phyloP scores from a whole-genome alignment of 106 monocot genomes.

The Xerophyta viscosa region DNA sequence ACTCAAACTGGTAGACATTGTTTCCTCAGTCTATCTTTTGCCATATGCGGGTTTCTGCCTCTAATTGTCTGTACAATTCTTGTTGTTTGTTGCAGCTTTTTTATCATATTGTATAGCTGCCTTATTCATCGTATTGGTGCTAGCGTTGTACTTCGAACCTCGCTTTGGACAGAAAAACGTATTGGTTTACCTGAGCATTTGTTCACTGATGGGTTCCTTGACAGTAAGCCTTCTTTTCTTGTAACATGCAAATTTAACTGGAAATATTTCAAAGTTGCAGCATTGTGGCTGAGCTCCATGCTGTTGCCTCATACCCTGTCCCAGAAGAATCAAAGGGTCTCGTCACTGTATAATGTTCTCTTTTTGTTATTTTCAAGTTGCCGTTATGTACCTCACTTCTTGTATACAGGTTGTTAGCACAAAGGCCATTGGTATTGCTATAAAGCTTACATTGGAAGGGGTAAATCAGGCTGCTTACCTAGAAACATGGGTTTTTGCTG shows the following conservation, averaged over 20 bases:
- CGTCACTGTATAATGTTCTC: too few species aligned
- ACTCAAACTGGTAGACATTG: slow-evolving; percentile 52
- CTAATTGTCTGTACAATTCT: too few species aligned
- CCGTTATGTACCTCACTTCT: too few species aligned
- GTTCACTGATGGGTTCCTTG: slow-evolving; percentile 71
- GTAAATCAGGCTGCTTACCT: slow-evolving; percentile 1
- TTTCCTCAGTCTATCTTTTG: too few species aligned
- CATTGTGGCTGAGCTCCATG: too few species aligned
- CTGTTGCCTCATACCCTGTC: too few species aligned
- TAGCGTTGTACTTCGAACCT: slow-evolving; percentile 48
- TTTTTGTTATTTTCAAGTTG: too few species aligned
- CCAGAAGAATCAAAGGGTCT: too few species aligned
- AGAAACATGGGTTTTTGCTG: background rate
- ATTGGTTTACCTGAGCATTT: slow-evolving; percentile 76
- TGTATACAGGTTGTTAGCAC: background rate
- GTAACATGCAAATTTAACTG: too few species aligned
- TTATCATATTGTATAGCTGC: slow-evolving; percentile 34
- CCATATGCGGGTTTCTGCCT: too few species aligned
- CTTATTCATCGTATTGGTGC: slow-evolving; percentile 19
- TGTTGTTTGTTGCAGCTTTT: slow-evolving; percentile 43
- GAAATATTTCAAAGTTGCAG: too few species aligned
- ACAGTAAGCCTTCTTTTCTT: slow-evolving; percentile 36
- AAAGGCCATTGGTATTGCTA: background rate
- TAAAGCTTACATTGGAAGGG: slow-evolving; percentile 1
- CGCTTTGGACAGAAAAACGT: slow-evolving; percentile 69